Conservation (phyloP, 192 early-diverging fungal genomes). For the Gigaspora rosea region DNA sequence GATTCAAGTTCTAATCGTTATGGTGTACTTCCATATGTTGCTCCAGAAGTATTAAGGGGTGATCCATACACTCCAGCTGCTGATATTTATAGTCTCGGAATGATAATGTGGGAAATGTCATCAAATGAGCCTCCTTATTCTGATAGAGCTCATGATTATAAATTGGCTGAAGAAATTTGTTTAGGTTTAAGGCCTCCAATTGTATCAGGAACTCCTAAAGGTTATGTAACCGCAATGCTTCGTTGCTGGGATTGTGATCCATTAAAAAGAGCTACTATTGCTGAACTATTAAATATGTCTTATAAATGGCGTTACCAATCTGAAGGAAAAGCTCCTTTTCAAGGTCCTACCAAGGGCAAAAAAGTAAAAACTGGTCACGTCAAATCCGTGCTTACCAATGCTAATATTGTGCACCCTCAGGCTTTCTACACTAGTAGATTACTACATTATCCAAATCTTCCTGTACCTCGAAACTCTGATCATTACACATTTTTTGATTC, state of each 20-base stretch:
- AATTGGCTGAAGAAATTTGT: slow-evolving; percentile 37
- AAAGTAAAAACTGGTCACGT: slow-evolving; percentile 1
- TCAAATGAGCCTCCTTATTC: slow-evolving; percentile 44
- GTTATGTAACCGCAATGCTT: slow-evolving; percentile 39
- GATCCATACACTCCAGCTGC: not conserved
- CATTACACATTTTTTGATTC: slow-evolving; percentile 18
- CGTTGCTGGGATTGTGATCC: slow-evolving; percentile 47
- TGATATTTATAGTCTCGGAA: slow-evolving; percentile 49
- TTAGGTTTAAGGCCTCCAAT: slow-evolving; percentile 41
- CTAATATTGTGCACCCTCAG: slow-evolving; percentile 18
- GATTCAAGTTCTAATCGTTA: not conserved
- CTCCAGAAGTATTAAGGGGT: slow-evolving; percentile 24
- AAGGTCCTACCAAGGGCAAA: slow-evolving; percentile 23
- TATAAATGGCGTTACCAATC: slow-evolving; percentile 33
- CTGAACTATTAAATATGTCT: slow-evolving; percentile 34
- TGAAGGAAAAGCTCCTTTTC: slow-evolving; percentile 25
- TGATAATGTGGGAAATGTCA: slow-evolving; percentile 52
- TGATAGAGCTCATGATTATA: slow-evolving; percentile 38
- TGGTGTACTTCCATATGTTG: slow-evolving; percentile 24
- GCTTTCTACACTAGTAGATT: slow-evolving; percentile 30
- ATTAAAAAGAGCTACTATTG: slow-evolving; percentile 32
- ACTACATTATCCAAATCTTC: slow-evolving; percentile 24
- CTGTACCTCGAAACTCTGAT: slow-evolving; percentile 24
- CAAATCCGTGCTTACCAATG: not conserved
- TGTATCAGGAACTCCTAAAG: slow-evolving; percentile 41